Evolutionary conservation across 1,284 basidiomycete species (phyloP), one percentile per base, ranked within the genome.

Genomic region (Chondrostereum purpureum): DNA sequence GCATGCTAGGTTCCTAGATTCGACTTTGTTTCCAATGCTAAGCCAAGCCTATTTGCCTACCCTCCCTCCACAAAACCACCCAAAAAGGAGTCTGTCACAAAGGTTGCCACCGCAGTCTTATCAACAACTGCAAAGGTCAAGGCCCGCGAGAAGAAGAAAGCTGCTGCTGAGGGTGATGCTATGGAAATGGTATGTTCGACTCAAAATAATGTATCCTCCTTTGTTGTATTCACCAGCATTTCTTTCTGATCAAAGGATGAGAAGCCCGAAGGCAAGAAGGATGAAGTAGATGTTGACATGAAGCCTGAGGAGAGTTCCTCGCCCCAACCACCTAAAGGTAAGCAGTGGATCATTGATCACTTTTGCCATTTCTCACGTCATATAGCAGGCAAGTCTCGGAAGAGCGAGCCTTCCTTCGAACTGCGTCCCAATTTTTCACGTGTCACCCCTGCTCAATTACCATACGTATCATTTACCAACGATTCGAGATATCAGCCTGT

Each of bases 91-190:
- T 76, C 88, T 1, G 84, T 90, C 33, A 80, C 87, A 38, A 95
- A 94, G 66, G 84, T 93, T 44, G 89, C 88, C 27, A 86, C 92
- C 10, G 94, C 92, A 20, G 92, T 98, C 5, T 74, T 98, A 34
- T 95, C 92, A 4, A 97, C 94, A 1, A 98, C 93, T 1, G 92
- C 91, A 0, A 94, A 92, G 65, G 89, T 88, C 12, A 91, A 92
- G 62, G 92, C 92, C 2, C 77, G 94, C 51, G 91, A 92, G 60
- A 92, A 88, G 74, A 88, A 83, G 57, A 91, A 92, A 62, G 88
- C 85, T 38, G 86, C 76, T 23, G 82, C 78, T 6, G 88, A 88
- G 48, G 81, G 79, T 6, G 89, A 89, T 46, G 71, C 72, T 1
- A 90, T 92, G 81, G 88, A 94, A 19, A 77, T 78, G 42, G 91